Evolutionary conservation across 2,329 filamentous ascomycete species (phyloP).

Genomic region (Pseudocercospora macadamiae): DNA sequence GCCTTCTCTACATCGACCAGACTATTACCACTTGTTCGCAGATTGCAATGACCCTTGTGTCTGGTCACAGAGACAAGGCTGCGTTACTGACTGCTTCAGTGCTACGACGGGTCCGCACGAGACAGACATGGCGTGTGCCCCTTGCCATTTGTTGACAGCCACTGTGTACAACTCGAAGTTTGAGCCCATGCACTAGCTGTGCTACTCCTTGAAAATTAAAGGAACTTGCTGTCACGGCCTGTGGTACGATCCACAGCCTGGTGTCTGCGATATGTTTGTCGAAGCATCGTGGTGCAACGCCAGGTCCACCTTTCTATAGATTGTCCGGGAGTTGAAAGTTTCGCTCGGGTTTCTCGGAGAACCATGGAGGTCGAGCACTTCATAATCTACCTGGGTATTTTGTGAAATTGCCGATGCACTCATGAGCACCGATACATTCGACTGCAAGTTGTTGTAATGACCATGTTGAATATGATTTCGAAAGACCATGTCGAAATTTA

Average conservation of each 20-base stretch:
- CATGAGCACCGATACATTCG: background rate
- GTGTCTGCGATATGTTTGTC: background rate
- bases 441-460: background rate
- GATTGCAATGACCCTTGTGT: background rate
- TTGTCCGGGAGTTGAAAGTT: background rate
- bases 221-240: background rate
- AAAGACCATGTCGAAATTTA: background rate
- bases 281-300: background rate
- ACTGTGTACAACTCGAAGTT: background rate
- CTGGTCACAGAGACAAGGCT: background rate
- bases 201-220: background rate
- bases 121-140: background rate
- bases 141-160: background rate
- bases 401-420: background rate
- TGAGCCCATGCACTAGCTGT: background rate
- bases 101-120: too few species aligned
- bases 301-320: background rate
- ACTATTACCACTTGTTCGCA: too few species aligned
- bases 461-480: background rate
- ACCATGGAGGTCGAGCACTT: too few species aligned
- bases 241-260: background rate
- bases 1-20: too few species aligned
- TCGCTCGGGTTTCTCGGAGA: background rate
- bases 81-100: background rate
- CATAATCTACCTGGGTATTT: background rate